Percentiles rank a stretch among this genome's conserved stretches.
phyloP scores from a whole-genome alignment of 352 stramenopile species.

The Phytopythium delawarense region DNA sequence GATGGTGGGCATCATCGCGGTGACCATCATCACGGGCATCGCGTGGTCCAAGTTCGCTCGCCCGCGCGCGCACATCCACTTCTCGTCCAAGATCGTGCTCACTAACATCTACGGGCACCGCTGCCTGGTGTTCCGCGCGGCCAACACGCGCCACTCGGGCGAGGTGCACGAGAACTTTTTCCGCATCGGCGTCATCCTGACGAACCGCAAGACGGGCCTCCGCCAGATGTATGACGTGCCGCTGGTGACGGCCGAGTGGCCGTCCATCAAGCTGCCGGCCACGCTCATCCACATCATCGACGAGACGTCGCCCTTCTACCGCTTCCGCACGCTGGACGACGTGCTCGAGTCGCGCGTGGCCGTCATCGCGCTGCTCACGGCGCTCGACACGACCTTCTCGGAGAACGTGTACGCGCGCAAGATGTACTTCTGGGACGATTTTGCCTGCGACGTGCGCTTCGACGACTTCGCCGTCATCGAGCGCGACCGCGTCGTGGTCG shows the following conservation, averaged over 20 bases:
- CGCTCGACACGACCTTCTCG: conserved; percentile 81
- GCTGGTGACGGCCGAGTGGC: conserved; percentile 73
- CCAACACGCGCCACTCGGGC: conserved; percentile 73
- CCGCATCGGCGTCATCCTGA: conserved; percentile 78
- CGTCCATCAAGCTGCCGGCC: conserved; percentile 75
- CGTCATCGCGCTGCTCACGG: conserved; percentile 73
- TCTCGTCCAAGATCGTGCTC: conserved; percentile 66
- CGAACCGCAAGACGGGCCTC: conserved; percentile 74
- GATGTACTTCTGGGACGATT: conserved; percentile 89
- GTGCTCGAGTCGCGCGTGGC: conserved; percentile 67
- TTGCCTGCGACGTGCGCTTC: conserved; percentile 75
- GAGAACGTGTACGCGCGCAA: conserved; percentile 85
- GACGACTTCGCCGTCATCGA: conserved; percentile 72
- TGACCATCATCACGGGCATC: conserved; percentile 85
- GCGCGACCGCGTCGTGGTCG: conserved; percentile 57
- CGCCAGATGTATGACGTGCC: conserved; percentile 83
- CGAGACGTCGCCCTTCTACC: conserved; percentile 73
- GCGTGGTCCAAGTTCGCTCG: conserved; percentile 84
- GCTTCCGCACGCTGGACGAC: conserved; percentile 68
- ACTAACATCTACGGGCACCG: conserved; percentile 69
- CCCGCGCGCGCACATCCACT: conserved; percentile 77
- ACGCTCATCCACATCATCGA: conserved; percentile 85
- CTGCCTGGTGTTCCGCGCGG: conserved; percentile 75
- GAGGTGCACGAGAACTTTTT: conserved; percentile 84
- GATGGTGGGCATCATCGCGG: conserved; percentile 64